phyloP scores from a whole-genome alignment of 2,329 filamentous ascomycete species.

The Claviceps sp. region DNA sequence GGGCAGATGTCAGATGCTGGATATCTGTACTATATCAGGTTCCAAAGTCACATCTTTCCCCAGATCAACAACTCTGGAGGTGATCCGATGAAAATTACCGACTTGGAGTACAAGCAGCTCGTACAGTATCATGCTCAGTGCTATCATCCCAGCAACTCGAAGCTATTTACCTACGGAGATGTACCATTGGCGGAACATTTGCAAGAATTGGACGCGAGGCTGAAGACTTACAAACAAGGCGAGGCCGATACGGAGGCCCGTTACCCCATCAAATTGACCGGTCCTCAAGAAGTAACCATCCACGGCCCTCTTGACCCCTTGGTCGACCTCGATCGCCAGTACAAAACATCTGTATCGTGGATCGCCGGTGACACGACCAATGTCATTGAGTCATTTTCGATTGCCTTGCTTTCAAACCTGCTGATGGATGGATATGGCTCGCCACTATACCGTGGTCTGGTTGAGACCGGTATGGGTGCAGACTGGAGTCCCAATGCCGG shows the following conservation, averaged over 20 bases:
- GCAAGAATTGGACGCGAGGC: slow-evolving; percentile 59
- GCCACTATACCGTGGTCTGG: slow-evolving; percentile 75
- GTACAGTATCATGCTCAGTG: slow-evolving; percentile 80
- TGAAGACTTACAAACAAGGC: slow-evolving; percentile 61
- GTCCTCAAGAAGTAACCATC: slow-evolving; percentile 56
- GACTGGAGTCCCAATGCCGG: slow-evolving; percentile 94
- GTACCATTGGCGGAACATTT: slow-evolving; percentile 77
- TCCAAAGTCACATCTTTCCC: slow-evolving; percentile 88
- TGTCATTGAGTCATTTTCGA: slow-evolving; percentile 75
- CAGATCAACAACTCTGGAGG: slow-evolving; percentile 93
- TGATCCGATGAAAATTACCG: slow-evolving; percentile 90
- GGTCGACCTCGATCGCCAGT: slow-evolving; percentile 73
- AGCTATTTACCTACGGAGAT: slow-evolving; percentile 89
- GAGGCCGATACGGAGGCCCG: slow-evolving; percentile 60
- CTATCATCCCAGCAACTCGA: slow-evolving; percentile 96
- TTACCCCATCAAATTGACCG: slow-evolving; percentile 58
- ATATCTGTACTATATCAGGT: slow-evolving; percentile 90
- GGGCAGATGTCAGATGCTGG: slow-evolving; percentile 96
- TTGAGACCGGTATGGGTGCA: slow-evolving; percentile 79
- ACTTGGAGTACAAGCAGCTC: slow-evolving; percentile 82
- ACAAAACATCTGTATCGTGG: slow-evolving; percentile 92
- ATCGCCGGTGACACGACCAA: slow-evolving; percentile 72
- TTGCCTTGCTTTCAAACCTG: slow-evolving; percentile 69
- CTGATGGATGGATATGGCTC: slow-evolving; percentile 92
- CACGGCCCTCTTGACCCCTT: slow-evolving; percentile 77